A percentile compares a stretch with the other conserved stretches of the same genome.
Evolutionary conservation across 495 filamentous ascomycete species (phyloP).

Genomic region (Penicillium canescens): DNA sequence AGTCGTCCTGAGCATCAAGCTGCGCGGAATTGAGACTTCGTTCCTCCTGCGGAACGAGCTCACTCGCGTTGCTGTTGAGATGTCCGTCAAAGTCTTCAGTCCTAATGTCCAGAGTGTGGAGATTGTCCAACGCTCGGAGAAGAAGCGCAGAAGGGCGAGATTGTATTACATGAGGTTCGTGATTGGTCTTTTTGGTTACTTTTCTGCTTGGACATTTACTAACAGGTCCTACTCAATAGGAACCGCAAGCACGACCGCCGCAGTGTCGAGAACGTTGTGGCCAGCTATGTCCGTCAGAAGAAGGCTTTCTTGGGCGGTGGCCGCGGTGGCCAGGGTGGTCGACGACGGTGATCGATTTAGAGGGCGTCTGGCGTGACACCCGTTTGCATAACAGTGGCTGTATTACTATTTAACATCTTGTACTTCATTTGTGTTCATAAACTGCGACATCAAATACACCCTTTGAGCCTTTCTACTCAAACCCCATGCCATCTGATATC

Average conservation of each 20-base stretch:
- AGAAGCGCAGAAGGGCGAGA: conserved; percentile 83
- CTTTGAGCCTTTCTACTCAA: neutral
- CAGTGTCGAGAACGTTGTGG: conserved; percentile 69
- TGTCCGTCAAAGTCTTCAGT: conserved; percentile 93
- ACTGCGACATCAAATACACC: conserved; percentile 7
- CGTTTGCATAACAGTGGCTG: conserved; percentile 33
- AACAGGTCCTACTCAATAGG: conserved; percentile 29
- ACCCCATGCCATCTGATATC: no score
- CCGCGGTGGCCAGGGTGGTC: conserved; percentile 2
- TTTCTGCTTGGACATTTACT: conserved; percentile 18
- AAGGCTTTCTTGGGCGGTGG: conserved; percentile 43
- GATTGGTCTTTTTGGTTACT: neutral
- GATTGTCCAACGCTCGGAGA: conserved; percentile 81
- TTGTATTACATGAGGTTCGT: conserved; percentile 89
- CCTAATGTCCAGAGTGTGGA: conserved; percentile 90
- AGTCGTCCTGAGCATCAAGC: conserved; percentile 79
- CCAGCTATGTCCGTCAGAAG: conserved; percentile 65
- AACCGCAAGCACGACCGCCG: conserved; percentile 68
- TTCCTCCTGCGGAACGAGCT: conserved; percentile 83
- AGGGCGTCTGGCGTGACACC: conserved; percentile 8
- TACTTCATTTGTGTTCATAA: conserved; percentile 10
- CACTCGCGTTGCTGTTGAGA: conserved; percentile 85
- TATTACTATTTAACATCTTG: conserved; percentile 26
- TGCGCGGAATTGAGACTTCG: conserved; percentile 81
- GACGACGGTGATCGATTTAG: conserved; percentile 18